phyloP scores from a whole-genome alignment of 108 stramenopile species.

The Pseudonitzschia multistriata region DNA sequence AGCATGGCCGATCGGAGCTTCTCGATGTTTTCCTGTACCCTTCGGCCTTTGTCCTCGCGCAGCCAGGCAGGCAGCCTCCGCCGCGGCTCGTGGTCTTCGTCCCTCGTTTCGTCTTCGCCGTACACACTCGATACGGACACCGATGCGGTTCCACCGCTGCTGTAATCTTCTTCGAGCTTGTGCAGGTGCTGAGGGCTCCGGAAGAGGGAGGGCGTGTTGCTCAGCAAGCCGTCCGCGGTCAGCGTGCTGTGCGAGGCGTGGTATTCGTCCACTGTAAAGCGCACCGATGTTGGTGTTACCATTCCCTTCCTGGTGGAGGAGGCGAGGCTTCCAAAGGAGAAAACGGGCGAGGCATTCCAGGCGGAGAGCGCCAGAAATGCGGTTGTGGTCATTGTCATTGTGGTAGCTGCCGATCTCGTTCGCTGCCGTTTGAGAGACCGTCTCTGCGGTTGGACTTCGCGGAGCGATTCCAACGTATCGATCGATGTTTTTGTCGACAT shows the following conservation, averaged over 20 bases:
- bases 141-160: not conserved
- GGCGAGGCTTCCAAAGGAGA: not conserved
- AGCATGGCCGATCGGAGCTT: constrained; percentile 35
- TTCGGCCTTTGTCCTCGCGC: constrained; percentile 23
- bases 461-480: not conserved
- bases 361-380: not conserved
- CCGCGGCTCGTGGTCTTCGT: not conserved
- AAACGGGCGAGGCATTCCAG: not conserved
- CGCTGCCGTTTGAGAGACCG: constrained; percentile 7
- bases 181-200: not conserved
- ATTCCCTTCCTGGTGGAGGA: not conserved
- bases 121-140: not conserved
- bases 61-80: constrained; percentile 40
- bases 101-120: not conserved
- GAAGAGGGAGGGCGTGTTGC: not conserved
- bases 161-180: not conserved
- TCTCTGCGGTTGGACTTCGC: constrained; percentile 1
- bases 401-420: not conserved
- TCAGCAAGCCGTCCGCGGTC: not conserved
- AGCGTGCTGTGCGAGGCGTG: not conserved
- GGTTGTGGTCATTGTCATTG: not conserved
- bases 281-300: constrained; percentile 1
- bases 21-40: constrained; percentile 31
- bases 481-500: not conserved
- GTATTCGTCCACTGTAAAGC: constrained; percentile 26